Conservation (phyloP, 441 rosid species). For the Syzygium syzygioides region DNA sequence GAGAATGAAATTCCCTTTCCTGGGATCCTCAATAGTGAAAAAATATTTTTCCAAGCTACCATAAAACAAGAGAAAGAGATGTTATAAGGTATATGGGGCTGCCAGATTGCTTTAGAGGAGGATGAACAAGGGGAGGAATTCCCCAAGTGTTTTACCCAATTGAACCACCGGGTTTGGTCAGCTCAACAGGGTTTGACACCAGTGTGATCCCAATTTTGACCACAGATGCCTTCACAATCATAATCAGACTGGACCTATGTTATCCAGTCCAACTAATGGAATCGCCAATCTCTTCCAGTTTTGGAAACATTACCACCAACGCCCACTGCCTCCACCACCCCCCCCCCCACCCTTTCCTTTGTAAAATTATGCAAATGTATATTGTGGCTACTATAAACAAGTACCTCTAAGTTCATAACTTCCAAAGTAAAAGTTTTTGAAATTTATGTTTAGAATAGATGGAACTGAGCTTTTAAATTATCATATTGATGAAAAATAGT, state of each 20-base stretch:
- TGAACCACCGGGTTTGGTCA: background rate
- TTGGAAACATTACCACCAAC: background rate
- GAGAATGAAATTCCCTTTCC: background rate
- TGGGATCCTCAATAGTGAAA: background rate
- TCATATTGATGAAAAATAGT: background rate
- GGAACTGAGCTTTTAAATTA: background rate
- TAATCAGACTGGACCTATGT: background rate
- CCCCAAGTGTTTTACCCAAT: background rate
- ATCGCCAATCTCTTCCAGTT: background rate
- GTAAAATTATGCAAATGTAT: background rate
- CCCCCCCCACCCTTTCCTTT: background rate
- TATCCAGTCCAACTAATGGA: background rate
- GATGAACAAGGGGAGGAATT: background rate
- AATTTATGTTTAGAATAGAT: background rate
- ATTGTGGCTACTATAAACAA: background rate
- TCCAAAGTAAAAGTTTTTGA: background rate
- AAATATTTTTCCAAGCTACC: background rate
- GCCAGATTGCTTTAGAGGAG: background rate
- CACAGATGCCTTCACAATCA: background rate
- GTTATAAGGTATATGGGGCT: background rate
- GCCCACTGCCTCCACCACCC: background rate
- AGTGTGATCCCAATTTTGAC: background rate
- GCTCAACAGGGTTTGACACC: background rate
- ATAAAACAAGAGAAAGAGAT: background rate
- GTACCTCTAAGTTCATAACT: background rate